Evolutionary conservation across 2,329 filamentous ascomycete species (phyloP), one percentile per base, ranked within the genome.

Genomic region (Rosellinia necatrix): DNA sequence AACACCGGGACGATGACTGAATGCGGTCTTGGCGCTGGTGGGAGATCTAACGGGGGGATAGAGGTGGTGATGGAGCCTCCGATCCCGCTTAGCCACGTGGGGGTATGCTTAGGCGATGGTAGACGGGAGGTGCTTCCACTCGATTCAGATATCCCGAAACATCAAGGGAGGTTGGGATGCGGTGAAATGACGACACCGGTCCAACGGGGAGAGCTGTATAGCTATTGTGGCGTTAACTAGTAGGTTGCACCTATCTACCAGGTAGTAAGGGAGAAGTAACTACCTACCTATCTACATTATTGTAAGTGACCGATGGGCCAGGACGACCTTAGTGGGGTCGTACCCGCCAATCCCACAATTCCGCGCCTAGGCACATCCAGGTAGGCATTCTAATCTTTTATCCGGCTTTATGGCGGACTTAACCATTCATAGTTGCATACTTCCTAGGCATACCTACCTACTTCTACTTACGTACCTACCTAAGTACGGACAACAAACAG

Each of bases 111-210:
- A n/a, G n/a, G 4, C 13, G 12, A 25, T 5, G 40, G n/a, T n/a
- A n/a, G n/a, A n/a, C 6, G 29, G 10, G 6, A 19, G 17, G 13
- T 12, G 15, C 15, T 21, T 24, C 17, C 10, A 22, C 32, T 12
- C 15, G 7, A n/a, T n/a, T n/a, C n/a, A n/a, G n/a, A n/a, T n/a
- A n/a, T n/a, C n/a, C n/a, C n/a, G 6, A 35, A 17, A 35, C n/a
- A 4, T 4, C 24, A 41, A 32, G 37, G 9, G 49, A 46, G 37
- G 41, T 47, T 15, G 41, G 35, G 13, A 19, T 27, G 32, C 37
- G 54, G 60, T 49, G 59, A 49, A 50, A 53, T 66, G 64, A 65
- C 62, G 60, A 61, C 60, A 66, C 57, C 32, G 56, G 30, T 51
- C 54, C 49, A 4, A 5, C 3, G 37, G 38, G 41, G 30, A 42